Evolutionary conservation across 106 monocot genomes (phyloP), one percentile per base, ranked within the genome.

Genomic region (Posidonia australis): DNA sequence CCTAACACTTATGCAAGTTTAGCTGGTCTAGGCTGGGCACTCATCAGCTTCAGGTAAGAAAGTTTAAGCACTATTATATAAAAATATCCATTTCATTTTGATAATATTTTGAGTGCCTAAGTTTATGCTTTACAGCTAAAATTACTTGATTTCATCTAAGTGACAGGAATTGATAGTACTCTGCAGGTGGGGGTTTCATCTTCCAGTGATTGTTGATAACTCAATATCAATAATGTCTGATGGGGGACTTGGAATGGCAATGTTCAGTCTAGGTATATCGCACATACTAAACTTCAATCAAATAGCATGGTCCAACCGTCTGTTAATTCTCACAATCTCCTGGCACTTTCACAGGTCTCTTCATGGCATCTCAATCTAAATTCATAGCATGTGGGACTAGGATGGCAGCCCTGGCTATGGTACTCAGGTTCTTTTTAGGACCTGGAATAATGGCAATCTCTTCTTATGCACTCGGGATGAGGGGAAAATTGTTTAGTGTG

Each of bases 201-300:
- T 87, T 72, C 92, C 92, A 44, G 2, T 4, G 19, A 76, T 92
- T 43, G 31, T 86, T 25, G 70, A 54, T 20, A 81, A 82, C 32
- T 84, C 77, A 17, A 77, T 92, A 75, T 55, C 75, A 28, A 79
- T 86, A 62, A 45, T 91, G 63, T 70, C 92, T 51, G 76, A 87
- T 63, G 92, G 84, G 10, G 92, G 92, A 14, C 82, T 87, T 69
- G 87, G 92, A 43, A 87, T 87, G 92, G 86, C 82, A 13, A 84
- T 87, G 84, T 87, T 92, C 68, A 92, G 92, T 70, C 45, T 92
- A 82, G 92, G 92, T 92, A 54, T 22, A 23, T 4, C 5, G 13
- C n/a, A n/a, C n/a, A n/a, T n/a, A n/a, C n/a, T n/a, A n/a, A n/a
- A n/a, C n/a, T n/a, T n/a, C n/a, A n/a, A n/a, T n/a, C n/a, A n/a